These are phyloP conservation scores for Chaetomiaceae sp. DNA, from an alignment of 2,329 filamentous ascomycete species.

Conservation along the genomic window DNA sequence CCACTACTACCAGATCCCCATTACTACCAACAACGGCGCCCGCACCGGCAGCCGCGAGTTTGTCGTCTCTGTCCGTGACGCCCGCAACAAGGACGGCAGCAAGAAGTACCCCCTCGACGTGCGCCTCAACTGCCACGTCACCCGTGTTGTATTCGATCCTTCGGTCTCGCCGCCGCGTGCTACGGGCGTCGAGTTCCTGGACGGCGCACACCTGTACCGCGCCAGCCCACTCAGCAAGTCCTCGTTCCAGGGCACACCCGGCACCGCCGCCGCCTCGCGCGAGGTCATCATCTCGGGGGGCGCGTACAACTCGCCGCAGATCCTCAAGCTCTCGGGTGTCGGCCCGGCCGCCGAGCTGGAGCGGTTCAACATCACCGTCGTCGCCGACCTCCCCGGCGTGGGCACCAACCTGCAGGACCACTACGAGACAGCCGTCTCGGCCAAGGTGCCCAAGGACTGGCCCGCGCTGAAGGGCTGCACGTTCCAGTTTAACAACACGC, in stretches of 20 bases:
- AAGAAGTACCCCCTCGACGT: conserved; percentile 39
- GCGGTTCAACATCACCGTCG: conserved; percentile 40
- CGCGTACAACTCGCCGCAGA: conserved; percentile 46
- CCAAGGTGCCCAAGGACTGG: conserved; percentile 17
- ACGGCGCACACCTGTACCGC: conserved; percentile 35
- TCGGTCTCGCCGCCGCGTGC: conserved; percentile 19
- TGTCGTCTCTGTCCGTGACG: conserved; percentile 33
- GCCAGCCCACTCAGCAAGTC: conserved; percentile 33
- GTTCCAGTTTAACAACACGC: conserved; percentile 24
- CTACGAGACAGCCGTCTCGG: conserved; percentile 35
- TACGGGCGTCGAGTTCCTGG: conserved; percentile 29
- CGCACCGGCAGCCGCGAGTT: conserved; percentile 54
- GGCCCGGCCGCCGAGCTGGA: conserved; percentile 40
- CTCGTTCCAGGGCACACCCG: conserved; percentile 14
- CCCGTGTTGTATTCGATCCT: conserved; percentile 28
- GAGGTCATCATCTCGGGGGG: conserved; percentile 50
- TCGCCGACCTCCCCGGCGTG: conserved; percentile 45
- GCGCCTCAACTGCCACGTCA: conserved; percentile 30
- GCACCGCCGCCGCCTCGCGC: conserved; percentile 26
- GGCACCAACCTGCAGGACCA: conserved; percentile 48
- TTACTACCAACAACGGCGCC: conserved; percentile 46
- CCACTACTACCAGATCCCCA: conserved; percentile 54
- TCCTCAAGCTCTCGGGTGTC: conserved; percentile 49
- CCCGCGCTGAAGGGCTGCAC: conserved; percentile 21
- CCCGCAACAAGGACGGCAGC: conserved; percentile 29